Evolutionary conservation across 2,329 filamentous ascomycete genomes (phyloP), one percentile per base, ranked within the genome.

Genomic region (Xylariaceae sp.): DNA sequence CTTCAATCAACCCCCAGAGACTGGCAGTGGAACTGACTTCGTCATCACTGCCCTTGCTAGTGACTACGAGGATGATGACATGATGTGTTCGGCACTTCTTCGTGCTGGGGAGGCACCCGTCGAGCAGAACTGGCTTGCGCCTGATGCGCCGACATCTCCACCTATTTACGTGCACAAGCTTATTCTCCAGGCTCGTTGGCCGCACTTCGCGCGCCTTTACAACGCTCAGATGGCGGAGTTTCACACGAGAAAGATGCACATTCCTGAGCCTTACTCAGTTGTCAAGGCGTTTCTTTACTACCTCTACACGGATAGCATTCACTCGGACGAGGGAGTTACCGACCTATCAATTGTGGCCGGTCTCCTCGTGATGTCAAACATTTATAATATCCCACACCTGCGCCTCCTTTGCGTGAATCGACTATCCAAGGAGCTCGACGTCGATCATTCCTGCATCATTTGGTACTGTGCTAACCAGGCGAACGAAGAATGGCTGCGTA

Each of bases 201-300:
- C 94, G 34, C 94, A 99, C 74, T 99, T 99, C 76, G 87, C 89
- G 47, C 88, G 94, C 13, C 79, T 99, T 2, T 97, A 96, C 78
- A 88, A 88, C 55, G 87, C 93, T 3, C 92, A 97, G 71, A 99
- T 99, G 94, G 87, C 89, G 10, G 94, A 99, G 73, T 99, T 95
- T 69, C 94, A 99, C 72, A 94, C 91, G 13, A 94, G 94, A 70
- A 92, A 90, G 74, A 94, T 99, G 88, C 93, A 99, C 75, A 96
- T 99, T 50, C 93, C 94, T 0, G 95, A 99, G 70, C 92, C 93
- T 0, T 97, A 97, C 74, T 88, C 87, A 1, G 92, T 96, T 0
- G 94, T 99, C 51, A 92, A 90, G 66, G 91, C 93, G 0, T 99
- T 99, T 71, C 81, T 99, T 34, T 93, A 94, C 75, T 99, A 97